Evolutionary conservation across 345 rosid species (phyloP), one percentile per base, ranked within the genome.

Genomic region (Durio zibethinus): DNA sequence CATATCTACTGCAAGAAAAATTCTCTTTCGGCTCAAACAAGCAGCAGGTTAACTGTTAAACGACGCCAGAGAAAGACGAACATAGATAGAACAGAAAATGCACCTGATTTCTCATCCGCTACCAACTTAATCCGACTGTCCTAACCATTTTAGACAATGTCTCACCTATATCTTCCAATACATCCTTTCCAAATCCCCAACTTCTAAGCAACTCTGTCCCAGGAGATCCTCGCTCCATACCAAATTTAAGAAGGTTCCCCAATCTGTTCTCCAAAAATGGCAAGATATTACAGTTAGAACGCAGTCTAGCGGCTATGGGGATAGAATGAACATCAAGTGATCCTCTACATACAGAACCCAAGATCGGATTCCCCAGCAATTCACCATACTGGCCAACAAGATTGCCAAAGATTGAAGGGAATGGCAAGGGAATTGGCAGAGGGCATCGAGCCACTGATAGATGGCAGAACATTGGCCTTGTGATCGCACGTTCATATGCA

Each of bases 161-260:
- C 87, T 96, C 93, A 43, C 92, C 90, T 57, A 92, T 82, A 47
- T 93, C 98, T 52, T 89, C 92, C 54, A 92, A 70, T 38, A 93
- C 98, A 53, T 96, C 98, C 81, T 81, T 90, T 52, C 82, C 93
- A 31, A 93, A 90, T n/a, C 97, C 97, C 97, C 99, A 96, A 56
- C 83, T 81, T 64, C 92, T 87, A 4, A 93, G 85, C 56, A 90
- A 31, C 84, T 91, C 91, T 15, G 88, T 72, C 65, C 96, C 97
- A 14, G 84, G 76, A 2, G 97, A 92, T 72, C 96, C 97, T 68
- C 80, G 82, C 48, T 83, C 83, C 21, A 90, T 83, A 52, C 97
- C 97, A 60, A 79, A 87, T 72, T 81, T 88, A 45, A 84, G 87
- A 40, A 93, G 83, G 84, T 87, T 82, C 40, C 64, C 83, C 86